A percentile compares a stretch with the other conserved stretches of the same genome.
Evolutionary conservation across 176 grass and related monocot genomes (phyloP).

Genomic region (Poa pratensis): DNA sequence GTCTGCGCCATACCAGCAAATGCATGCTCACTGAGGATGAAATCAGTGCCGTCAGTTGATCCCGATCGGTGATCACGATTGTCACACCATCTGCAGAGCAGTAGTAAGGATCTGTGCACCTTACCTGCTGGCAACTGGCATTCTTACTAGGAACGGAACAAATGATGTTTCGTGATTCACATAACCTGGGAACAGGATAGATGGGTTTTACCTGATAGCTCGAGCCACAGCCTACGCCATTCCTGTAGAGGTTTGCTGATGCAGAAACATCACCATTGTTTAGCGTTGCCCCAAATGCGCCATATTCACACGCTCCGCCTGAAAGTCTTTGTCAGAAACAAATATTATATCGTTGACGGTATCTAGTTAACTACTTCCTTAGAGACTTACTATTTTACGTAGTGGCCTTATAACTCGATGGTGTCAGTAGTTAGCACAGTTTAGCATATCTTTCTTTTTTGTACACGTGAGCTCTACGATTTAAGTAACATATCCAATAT

Average conservation of each 20-base stretch:
- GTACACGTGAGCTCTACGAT: background rate
- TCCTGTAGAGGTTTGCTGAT: conserved; percentile 64
- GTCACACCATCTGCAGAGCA: conserved; percentile 54
- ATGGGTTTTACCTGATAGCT: conserved; percentile 58
- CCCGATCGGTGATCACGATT: conserved; percentile 51
- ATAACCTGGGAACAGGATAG: background rate
- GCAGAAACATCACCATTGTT: conserved; percentile 50
- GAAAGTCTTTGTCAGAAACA: conserved; percentile 25
- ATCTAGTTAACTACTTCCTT: background rate
- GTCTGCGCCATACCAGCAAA: conserved; percentile 54
- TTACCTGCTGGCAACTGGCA: conserved; percentile 36
- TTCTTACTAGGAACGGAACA: background rate
- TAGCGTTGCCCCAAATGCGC: conserved; percentile 55
- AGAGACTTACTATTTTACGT: too few relatives aligned
- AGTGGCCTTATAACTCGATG: background rate
- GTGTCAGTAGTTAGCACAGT: background rate
- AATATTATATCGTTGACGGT: background rate
- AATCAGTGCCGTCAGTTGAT: conserved; percentile 42
- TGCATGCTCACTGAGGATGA: conserved; percentile 63
- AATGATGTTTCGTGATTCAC: background rate
- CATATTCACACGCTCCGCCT: conserved; percentile 72
- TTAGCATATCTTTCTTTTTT: background rate
- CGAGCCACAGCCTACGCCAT: conserved; percentile 62
- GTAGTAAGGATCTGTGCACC: conserved; percentile 50
- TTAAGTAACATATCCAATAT: conserved; percentile 1